Evolutionary conservation across 2,329 filamentous ascomycete species (phyloP).

Genomic region (Claviceps sp.): DNA sequence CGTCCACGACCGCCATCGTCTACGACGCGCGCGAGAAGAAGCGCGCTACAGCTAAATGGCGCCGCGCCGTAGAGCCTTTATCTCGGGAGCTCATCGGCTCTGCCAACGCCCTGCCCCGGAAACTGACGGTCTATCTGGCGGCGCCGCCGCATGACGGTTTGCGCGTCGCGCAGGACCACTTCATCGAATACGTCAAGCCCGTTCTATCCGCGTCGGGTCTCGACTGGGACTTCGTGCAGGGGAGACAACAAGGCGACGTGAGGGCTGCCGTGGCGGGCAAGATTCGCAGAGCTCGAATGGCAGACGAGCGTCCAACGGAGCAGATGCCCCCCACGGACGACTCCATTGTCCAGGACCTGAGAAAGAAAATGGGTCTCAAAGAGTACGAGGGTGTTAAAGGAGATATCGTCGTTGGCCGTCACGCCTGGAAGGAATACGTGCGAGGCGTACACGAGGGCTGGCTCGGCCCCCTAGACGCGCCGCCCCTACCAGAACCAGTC

Average conservation of each 20-base stretch:
- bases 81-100: conserved; percentile 58
- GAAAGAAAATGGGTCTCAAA: conserved; percentile 51
- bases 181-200: conserved; percentile 90
- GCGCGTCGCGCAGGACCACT: conserved; percentile 80
- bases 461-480: conserved; percentile 69
- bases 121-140: conserved; percentile 73
- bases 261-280: conserved; percentile 75
- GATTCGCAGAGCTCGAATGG: conserved; percentile 58
- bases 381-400: conserved; percentile 65
- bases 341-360: conserved; percentile 46
- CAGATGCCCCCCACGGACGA: conserved; percentile 34
- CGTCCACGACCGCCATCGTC: conserved; percentile 67
- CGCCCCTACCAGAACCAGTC: conserved; percentile 22
- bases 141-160: conserved; percentile 80
- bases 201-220: conserved; percentile 77
- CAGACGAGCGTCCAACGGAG: conserved; percentile 38
- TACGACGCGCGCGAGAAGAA: conserved; percentile 91
- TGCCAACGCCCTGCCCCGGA: conserved; percentile 62
- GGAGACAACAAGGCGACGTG: conserved; percentile 83
- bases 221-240: conserved; percentile 94
- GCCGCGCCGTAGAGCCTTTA: conserved; percentile 70
- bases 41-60: conserved; percentile 75
- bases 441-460: conserved; percentile 91
- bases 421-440: conserved; percentile 96
- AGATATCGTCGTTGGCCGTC: conserved; percentile 78